Evolutionary conservation across 768 basidiomycete genomes (phyloP).

Genomic region (Royoungia palumana): DNA sequence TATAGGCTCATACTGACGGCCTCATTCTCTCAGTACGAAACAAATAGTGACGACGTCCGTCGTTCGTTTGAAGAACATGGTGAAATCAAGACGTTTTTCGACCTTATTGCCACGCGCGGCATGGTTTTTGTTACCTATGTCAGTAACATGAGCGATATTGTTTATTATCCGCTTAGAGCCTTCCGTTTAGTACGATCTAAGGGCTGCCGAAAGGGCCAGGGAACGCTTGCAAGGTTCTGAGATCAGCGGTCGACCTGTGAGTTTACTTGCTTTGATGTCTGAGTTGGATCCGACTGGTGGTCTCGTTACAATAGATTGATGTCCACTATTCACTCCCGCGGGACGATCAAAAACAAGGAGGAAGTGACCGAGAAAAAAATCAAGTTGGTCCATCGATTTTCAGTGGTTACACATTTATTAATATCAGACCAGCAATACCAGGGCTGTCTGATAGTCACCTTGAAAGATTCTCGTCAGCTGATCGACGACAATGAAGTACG

Average conservation of each 20-base stretch:
- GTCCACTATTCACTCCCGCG: constrained; percentile 96
- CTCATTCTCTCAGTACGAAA: constrained; percentile 66
- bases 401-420: constrained; percentile 5
- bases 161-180: constrained; percentile 10
- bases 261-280: constrained; percentile 30
- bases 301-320: constrained; percentile 67
- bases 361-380: constrained; percentile 65
- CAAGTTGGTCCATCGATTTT: constrained; percentile 50
- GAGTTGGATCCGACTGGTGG: constrained; percentile 3
- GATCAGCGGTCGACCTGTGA: constrained; percentile 84
- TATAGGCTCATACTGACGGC: constrained; percentile 12
- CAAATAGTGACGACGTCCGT: constrained; percentile 80
- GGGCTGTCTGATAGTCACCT: constrained; percentile 78
- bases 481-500: constrained; percentile 86
- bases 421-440: constrained; percentile 56
- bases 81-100: constrained; percentile 96
- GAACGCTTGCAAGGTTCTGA: constrained; percentile 88
- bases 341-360: constrained; percentile 70
- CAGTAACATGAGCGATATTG: constrained; percentile 38
- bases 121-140: constrained; percentile 99
- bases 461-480: constrained; percentile 66
- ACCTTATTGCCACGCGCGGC: constrained; percentile 90
- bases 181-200: constrained; percentile 74
- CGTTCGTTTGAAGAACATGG: constrained; percentile 89
- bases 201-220: constrained; percentile 89